Evolutionary conservation across 148 eudicot genomes (phyloP).

Genomic region (Euryodendron excelsum): DNA sequence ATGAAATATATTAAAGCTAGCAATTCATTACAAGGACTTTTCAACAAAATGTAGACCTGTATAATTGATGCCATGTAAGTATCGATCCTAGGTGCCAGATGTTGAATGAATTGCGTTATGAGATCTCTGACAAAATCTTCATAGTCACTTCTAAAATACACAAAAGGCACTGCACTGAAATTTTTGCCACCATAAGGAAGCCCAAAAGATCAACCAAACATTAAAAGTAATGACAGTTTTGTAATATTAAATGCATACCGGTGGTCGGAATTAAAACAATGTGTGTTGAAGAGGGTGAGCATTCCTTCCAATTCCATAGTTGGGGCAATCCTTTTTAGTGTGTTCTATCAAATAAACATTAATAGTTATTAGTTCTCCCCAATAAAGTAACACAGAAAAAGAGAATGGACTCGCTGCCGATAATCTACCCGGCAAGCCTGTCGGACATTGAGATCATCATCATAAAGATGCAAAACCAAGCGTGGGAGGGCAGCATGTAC

Average conservation of each 20-base stretch:
- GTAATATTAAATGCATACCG: constrained; percentile 38
- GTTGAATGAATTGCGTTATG: constrained; percentile 58
- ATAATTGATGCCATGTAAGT: constrained; percentile 78
- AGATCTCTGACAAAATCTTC: constrained; percentile 89
- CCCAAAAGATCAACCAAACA: not conserved
- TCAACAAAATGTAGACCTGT: constrained; percentile 51
- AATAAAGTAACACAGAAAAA: constrained; percentile 2
- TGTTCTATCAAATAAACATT: constrained; percentile 46
- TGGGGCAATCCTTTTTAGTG: constrained; percentile 62
- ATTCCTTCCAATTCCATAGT: constrained; percentile 64
- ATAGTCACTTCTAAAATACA: constrained; percentile 73
- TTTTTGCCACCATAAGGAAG: not conserved
- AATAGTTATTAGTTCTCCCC: not conserved
- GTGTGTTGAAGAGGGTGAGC: constrained; percentile 49
- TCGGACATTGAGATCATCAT: constrained; percentile 76
- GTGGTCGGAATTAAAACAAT: constrained; percentile 74
- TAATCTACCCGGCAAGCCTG: constrained; percentile 84
- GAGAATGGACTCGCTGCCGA: not conserved
- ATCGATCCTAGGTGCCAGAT: constrained; percentile 68
- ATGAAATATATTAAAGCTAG: not conserved
- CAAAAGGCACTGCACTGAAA: not conserved
- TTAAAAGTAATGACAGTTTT: constrained; percentile 2
- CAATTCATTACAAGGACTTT: not conserved
- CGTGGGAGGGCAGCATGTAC: constrained; percentile 82
- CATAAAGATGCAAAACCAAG: constrained; percentile 86